These are phyloP conservation scores for Isoetes taiwanensis DNA, from an alignment of 75 land plant species.

Conservation along the genomic window DNA sequence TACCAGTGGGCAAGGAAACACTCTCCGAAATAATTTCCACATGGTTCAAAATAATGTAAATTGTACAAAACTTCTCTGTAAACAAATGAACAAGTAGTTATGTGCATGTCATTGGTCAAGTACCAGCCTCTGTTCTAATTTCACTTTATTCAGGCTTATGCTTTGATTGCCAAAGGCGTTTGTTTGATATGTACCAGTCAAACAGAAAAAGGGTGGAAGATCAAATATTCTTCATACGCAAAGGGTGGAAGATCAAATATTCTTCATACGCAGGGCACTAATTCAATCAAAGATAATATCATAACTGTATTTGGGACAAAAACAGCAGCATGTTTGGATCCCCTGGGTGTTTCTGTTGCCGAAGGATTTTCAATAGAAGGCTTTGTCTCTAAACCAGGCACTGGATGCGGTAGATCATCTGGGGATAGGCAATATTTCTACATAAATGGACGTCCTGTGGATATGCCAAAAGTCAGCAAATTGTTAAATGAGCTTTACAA, in stretches of 20 bases:
- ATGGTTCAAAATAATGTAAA: too few species aligned
- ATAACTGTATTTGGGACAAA: constrained; percentile 76
- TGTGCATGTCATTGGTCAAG: too few species aligned
- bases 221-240: too few species aligned
- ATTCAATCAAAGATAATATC: constrained; percentile 77
- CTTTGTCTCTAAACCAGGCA: constrained; percentile 71
- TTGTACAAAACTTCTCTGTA: too few species aligned
- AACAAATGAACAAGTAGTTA: too few species aligned
- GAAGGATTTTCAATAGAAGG: constrained; percentile 55
- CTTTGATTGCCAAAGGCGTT: constrained; percentile 74
- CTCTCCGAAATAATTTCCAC: too few species aligned
- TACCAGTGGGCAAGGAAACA: too few species aligned
- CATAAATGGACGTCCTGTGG: constrained; percentile 85
- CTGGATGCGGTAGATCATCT: constrained; percentile 53
- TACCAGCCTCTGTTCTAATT: too few species aligned
- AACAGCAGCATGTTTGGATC: constrained; percentile 54
- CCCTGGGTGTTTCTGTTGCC: constrained; percentile 31
- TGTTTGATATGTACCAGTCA: constrained; percentile 69
- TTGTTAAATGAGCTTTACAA: constrained; percentile 74
- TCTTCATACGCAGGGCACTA: constrained; percentile 71
- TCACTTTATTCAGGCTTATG: constrained; percentile 76
- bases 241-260: constrained; percentile 45
- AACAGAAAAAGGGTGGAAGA: too few species aligned
- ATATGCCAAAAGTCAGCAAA: constrained; percentile 77
- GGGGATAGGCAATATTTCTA: constrained; percentile 78